Conservation (phyloP, 805 yeast species). For the Kuraishia molischiana region DNA sequence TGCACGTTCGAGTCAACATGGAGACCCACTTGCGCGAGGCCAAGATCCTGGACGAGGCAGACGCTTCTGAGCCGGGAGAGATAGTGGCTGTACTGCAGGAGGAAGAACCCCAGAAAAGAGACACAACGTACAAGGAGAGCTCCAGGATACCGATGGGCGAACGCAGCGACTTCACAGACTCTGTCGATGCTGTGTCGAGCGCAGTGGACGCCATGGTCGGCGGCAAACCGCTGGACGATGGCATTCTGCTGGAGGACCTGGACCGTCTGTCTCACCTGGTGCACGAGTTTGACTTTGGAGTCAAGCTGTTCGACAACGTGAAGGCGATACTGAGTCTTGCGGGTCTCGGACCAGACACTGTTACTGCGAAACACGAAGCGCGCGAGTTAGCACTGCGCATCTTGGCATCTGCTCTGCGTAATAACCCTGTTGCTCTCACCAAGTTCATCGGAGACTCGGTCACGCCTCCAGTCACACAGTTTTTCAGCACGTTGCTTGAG, state of each 20-base stretch:
- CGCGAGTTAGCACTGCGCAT: constrained; percentile 50
- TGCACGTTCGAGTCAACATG: constrained; percentile 65
- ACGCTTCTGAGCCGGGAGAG: constrained; percentile 8
- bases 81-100: constrained; percentile 6
- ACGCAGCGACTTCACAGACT: background rate
- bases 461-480: constrained; percentile 10
- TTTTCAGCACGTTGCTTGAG: constrained; percentile 5
- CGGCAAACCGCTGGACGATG: constrained; percentile 7
- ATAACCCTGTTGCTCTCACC: constrained; percentile 51
- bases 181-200: background rate
- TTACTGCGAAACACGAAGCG: constrained; percentile 6
- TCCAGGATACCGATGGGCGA: background rate
- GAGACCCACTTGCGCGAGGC: constrained; percentile 70
- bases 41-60: constrained; percentile 31
- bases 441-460: constrained; percentile 9
- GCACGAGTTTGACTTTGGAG: constrained; percentile 59
- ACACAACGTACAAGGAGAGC: background rate
- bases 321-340: constrained; percentile 19
- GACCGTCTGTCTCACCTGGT: constrained; percentile 23
- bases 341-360: no score
- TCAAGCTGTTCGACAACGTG: constrained; percentile 27
- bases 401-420: constrained; percentile 60
- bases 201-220: constrained; percentile 7
- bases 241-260: constrained; percentile 1
- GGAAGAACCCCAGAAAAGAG: background rate